Evolutionary conservation across 208 protist species (phyloP).

Genomic region (Balamuthia mandrillaris): DNA sequence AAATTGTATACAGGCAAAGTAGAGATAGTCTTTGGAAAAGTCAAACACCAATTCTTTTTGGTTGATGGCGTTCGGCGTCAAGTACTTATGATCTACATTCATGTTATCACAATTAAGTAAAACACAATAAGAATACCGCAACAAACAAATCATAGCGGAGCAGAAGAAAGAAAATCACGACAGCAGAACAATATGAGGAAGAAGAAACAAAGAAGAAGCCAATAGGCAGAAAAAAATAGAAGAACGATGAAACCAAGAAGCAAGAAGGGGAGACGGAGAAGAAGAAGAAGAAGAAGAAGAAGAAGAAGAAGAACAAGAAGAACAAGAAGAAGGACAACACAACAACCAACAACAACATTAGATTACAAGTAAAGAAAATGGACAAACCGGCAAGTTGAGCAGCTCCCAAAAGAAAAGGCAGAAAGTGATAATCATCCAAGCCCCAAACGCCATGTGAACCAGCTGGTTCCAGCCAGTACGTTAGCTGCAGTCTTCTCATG

Average conservation of each 20-base stretch:
- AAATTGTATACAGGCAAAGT: slow-evolving; percentile 73
- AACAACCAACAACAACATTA: neutral
- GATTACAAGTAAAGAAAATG: neutral
- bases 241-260: too few relatives aligned
- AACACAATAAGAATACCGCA: neutral
- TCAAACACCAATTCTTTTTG: slow-evolving; percentile 19
- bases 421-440: slow-evolving; percentile 97
- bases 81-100: slow-evolving; percentile 16
- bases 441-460: slow-evolving; percentile 97
- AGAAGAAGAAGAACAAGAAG: too few relatives aligned
- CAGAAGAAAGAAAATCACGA: neutral
- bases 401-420: slow-evolving; percentile 94
- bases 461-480: slow-evolving; percentile 89
- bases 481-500: slow-evolving; percentile 76
- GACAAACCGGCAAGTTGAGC: slow-evolving; percentile 84
- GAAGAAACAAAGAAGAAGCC: neutral
- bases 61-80: slow-evolving; percentile 62
- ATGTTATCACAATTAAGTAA: neutral
- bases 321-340: neutral
- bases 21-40: slow-evolving; percentile 70
- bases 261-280: too few relatives aligned
- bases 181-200: neutral
- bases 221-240: slow-evolving; percentile 7
- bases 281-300: too few relatives aligned
- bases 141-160: neutral